Base-by-base conservation (phyloP, 1,284 basidiomycete genomes). In the Ustilago xerochloae region DNA sequence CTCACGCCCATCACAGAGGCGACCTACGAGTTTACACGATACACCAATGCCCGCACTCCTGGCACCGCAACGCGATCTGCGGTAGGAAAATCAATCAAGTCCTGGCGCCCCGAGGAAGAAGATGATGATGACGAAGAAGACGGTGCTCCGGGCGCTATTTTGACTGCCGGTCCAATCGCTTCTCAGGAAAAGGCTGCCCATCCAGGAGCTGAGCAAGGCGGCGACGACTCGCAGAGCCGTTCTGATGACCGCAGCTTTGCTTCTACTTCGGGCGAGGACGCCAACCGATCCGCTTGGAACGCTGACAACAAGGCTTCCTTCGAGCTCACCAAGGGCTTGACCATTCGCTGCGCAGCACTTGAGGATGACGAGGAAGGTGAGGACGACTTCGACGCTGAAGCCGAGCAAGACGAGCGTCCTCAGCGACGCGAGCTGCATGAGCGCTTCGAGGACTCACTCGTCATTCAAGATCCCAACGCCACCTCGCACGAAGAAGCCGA, bases 1-100 rank as follows among this genome's bases (percentile, higher is more conserved):
- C 60, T 81, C 18, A 79, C 80, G 20, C 77, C 78, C 13, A 81
- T 83, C 63, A 81, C 81, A 9, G 81, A 83, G 59, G 73, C 73
- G 1, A 80, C 78, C 3, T 76, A 63, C 57, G 80, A 81, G 48
- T 62, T 77, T 39, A 79, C 80, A 9, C 76, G 80, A 16, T 76
- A 71, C 56, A 80, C 78, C 7, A 69, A 57, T 30, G 58, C 62
- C 1, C 64, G 65, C n/a, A 78, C 75, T 45, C 75, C 75, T 3
- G 71, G 61, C 22, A 77, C 75, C 0, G 75, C 70, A 2, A 73
- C 63, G 20, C 60, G 67, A 12, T 64, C 72, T 12, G 51, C 58
- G 15, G 39, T 57, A 10, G 39, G 52, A n/a, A 48, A 60, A 12
- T 51, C 48, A 15, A 48, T 63, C 63, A 68, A 68, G 46, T 53